Base-by-base conservation (phyloP, 2,329 filamentous ascomycete species). In the Claviceps spartinae region DNA sequence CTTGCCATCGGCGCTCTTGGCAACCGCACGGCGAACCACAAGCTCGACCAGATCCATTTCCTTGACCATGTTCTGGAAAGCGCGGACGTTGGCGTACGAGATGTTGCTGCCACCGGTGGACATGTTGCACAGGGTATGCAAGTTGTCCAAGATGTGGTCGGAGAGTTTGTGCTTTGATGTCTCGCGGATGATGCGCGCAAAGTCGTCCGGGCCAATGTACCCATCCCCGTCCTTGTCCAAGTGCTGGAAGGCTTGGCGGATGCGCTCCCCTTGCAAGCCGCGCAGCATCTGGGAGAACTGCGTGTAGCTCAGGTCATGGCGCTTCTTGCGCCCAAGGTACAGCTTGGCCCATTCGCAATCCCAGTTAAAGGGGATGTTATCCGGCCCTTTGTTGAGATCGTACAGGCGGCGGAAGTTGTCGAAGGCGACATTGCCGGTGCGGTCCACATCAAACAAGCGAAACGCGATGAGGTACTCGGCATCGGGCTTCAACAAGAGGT, bases 381-480 rank as follows among this genome's bases (percentile, higher is more conserved):
- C 78, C 24, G 82, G 72, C n/a, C 85, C 83, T 74, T 91, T 95
- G 77, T 95, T 94, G 61, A 83, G 75, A 70, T 91, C 86, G 71
- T 94, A 96, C 54, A 91, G 73, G 54, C 81, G 78, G 64, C 88
- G 82, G 71, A 98, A 90, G 61, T 89, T 82, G 41, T 95, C 86
- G 64, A 91, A 95, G 67, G 90, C 91, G 63, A 98, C 88, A 48
- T 79, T 79, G 55, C 93, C 93, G 20, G 82, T 86, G 55, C 86
- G 81, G 49, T 91, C 83, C 61, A 88, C 78, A 65, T 97, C 91
- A 70, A 98, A 98, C 52, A 98, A 79, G 61, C 93, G 87, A 73
- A 97, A 98, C 16, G 93, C 91, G 61, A 98, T 95, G 69, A 97
- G 90, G 72, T 98, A 98, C 72, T 98, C 93, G 67, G 93, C 93